Conservation (phyloP, 345 rosid species). For the Brassica incana region DNA sequence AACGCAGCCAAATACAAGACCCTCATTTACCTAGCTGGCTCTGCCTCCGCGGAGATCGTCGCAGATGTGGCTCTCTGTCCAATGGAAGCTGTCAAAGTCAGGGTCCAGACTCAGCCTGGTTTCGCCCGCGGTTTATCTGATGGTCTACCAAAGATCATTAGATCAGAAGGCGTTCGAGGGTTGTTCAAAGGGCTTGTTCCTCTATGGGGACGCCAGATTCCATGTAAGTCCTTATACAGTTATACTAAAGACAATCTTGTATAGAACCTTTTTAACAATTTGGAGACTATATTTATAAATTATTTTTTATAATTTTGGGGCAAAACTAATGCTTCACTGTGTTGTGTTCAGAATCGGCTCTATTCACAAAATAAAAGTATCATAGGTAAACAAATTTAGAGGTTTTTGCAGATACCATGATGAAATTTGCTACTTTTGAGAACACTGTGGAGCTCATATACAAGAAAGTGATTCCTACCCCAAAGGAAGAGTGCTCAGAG, state of each 20-base stretch:
- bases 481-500: constrained; percentile 81
- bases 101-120: constrained; percentile 96
- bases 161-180: constrained; percentile 72
- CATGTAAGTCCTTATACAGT: constrained; percentile 56
- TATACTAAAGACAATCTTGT: background rate
- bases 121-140: constrained; percentile 90
- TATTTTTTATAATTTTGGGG: background rate
- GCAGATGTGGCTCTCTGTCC: constrained; percentile 97
- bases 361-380: background rate
- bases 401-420: constrained; percentile 78
- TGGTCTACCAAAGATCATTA: constrained; percentile 84
- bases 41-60: constrained; percentile 89
- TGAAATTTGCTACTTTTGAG: constrained; percentile 97
- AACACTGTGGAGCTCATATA: constrained; percentile 78
- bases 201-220: constrained; percentile 98
- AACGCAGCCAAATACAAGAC: constrained; percentile 82
- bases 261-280: background rate
- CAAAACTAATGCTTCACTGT: background rate
- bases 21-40: constrained; percentile 87
- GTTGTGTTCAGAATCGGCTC: background rate
- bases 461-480: constrained; percentile 74
- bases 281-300: background rate
- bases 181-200: constrained; percentile 85
- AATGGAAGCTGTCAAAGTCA: constrained; percentile 92
- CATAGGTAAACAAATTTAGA: background rate